phyloP scores from a whole-genome alignment of 441 rosid genomes.

The Viola pubescens region DNA sequence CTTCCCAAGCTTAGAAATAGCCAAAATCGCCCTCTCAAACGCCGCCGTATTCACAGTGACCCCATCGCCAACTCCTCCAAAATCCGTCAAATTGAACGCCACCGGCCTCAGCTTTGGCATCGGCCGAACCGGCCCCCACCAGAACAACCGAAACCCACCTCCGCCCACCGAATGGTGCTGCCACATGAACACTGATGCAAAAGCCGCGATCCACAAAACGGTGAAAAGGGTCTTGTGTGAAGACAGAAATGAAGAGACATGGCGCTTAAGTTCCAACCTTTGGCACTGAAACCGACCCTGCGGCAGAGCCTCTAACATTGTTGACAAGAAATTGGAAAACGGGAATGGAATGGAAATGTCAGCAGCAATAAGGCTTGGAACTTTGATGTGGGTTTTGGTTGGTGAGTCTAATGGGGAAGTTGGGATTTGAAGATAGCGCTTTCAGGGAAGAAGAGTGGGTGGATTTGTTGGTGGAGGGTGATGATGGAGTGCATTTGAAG shows the following conservation, averaged over 20 bases:
- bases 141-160: constrained; percentile 29
- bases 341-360: constrained; percentile 2
- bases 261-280: constrained; percentile 51
- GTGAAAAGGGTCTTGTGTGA: constrained; percentile 71
- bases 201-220: constrained; percentile 72
- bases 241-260: constrained; percentile 44
- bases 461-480: too few relatives aligned
- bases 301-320: constrained; percentile 50
- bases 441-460: too few relatives aligned
- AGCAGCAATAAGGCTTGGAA: background rate
- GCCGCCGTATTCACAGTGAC: constrained; percentile 71
- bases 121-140: constrained; percentile 33
- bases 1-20: constrained; percentile 62
- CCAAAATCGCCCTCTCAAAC: constrained; percentile 69
- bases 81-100: constrained; percentile 74
- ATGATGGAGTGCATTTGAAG: too few relatives aligned
- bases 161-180: constrained; percentile 44
- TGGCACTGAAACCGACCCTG: constrained; percentile 41
- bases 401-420: background rate
- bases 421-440: too few relatives aligned
- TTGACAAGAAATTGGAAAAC: background rate
- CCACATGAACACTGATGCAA: constrained; percentile 73
- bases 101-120: constrained; percentile 49
- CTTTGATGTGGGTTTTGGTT: background rate
- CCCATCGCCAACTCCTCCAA: constrained; percentile 92